phyloP scores from a whole-genome alignment of 225 moss, liverwort and hornwort species.

The Anthoceros angustus region DNA sequence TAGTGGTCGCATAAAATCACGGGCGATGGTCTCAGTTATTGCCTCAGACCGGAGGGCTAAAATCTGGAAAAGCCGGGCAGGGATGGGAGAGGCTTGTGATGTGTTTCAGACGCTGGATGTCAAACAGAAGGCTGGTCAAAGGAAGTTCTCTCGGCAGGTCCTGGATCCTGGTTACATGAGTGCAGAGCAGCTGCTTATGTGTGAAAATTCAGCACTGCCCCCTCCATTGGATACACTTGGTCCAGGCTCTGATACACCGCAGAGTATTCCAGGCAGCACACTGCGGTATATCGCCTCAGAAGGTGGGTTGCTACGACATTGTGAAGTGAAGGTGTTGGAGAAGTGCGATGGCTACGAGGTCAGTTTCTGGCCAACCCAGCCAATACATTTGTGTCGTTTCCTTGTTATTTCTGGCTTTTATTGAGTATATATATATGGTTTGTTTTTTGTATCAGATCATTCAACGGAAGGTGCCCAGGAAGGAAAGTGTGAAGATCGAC shows the following conservation, averaged over 20 bases:
- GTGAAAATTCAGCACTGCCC: conserved; percentile 22
- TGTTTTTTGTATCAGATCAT: conserved; percentile 34
- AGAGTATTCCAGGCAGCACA: conserved; percentile 32
- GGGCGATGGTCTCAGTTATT: conserved; percentile 58
- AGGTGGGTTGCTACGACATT: conserved; percentile 51
- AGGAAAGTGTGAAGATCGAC: conserved; percentile 48
- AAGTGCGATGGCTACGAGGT: conserved; percentile 95
- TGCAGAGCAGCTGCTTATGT: conserved; percentile 19
- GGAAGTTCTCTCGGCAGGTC: conserved; percentile 37
- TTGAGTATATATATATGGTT: not conserved
- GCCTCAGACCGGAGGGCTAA: conserved; percentile 64
- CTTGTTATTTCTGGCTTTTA: not conserved
- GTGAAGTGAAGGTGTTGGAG: conserved; percentile 79
- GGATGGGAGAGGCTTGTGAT: conserved; percentile 29
- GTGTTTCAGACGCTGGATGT: conserved; percentile 16
- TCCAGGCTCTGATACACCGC: conserved; percentile 15
- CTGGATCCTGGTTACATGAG: conserved; percentile 35
- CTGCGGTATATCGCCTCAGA: conserved; percentile 73
- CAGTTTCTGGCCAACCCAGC: not conserved
- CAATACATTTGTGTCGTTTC: not conserved
- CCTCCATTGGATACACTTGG: conserved; percentile 17
- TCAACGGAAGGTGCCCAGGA: conserved; percentile 59
- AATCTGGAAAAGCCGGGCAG: conserved; percentile 48
- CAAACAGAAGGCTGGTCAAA: conserved; percentile 25
- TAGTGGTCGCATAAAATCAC: conserved; percentile 51